Conservation (phyloP, 257 asterid species). For the Plantago major region DNA sequence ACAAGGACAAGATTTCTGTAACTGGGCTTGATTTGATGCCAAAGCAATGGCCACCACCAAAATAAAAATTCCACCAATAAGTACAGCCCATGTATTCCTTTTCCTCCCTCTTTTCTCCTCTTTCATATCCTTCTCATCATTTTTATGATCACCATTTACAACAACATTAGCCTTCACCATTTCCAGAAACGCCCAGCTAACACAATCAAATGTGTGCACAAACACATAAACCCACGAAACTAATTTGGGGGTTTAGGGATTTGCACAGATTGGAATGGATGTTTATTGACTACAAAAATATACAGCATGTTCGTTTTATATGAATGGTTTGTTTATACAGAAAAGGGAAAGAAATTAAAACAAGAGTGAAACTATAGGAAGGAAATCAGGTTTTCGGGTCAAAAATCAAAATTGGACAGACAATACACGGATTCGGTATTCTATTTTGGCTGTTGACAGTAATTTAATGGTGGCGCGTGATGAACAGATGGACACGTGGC, state of each 20-base stretch:
- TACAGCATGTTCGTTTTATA: slow-evolving; percentile 4
- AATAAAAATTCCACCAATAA: slow-evolving; percentile 46
- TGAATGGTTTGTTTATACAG: neutral
- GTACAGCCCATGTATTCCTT: slow-evolving; percentile 41
- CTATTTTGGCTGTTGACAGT: slow-evolving; percentile 17
- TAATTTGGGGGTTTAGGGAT: slow-evolving; percentile 9
- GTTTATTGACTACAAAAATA: neutral
- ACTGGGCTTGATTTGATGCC: slow-evolving; percentile 34
- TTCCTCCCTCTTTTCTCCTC: slow-evolving; percentile 30
- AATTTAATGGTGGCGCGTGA: slow-evolving; percentile 26
- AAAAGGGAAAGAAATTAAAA: neutral
- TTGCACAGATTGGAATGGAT: neutral
- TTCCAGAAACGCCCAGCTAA: slow-evolving; percentile 20
- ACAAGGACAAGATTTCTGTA: slow-evolving; percentile 63
- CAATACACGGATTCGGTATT: slow-evolving; percentile 16
- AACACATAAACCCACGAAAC: slow-evolving; percentile 24
- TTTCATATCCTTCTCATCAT: slow-evolving; percentile 23
- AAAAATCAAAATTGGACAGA: slow-evolving; percentile 21
- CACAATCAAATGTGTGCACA: neutral
- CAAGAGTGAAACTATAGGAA: neutral
- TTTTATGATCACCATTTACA: slow-evolving; percentile 23
- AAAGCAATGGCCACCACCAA: slow-evolving; percentile 43
- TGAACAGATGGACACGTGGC: slow-evolving; percentile 14
- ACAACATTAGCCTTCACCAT: slow-evolving; percentile 66
- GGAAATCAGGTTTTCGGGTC: slow-evolving; percentile 8